phyloP scores from a whole-genome alignment of 73 alveolate genomes.

The Paramecium caudatum region DNA sequence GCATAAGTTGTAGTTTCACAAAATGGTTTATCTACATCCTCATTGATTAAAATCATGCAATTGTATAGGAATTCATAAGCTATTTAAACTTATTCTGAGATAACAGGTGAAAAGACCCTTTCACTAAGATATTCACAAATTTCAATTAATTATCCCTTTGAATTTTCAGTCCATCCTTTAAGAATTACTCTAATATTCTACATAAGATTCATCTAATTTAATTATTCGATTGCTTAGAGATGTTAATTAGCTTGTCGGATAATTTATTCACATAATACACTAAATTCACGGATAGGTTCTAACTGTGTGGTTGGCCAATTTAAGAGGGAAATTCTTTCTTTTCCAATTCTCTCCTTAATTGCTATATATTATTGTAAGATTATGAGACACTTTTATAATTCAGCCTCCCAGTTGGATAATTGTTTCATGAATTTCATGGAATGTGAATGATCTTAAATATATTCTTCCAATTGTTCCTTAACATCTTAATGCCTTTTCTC shows the following conservation, averaged over 20 bases:
- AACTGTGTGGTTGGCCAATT: neutral
- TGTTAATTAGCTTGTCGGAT: neutral
- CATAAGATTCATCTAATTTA: neutral
- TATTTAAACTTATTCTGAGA: neutral
- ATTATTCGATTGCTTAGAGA: neutral
- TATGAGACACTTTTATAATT: neutral
- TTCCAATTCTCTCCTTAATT: neutral
- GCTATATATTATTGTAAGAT: neutral
- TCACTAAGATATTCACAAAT: neutral
- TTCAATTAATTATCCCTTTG: neutral
- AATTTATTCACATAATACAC: slow-evolving; percentile 14
- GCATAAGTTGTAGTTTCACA: slow-evolving; percentile 25
- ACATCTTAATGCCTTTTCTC: neutral
- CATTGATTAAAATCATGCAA: neutral
- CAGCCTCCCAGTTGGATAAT: slow-evolving; percentile 8
- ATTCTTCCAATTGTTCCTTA: neutral
- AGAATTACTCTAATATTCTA: neutral
- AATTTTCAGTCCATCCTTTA: neutral
- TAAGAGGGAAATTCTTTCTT: neutral
- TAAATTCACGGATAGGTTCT: neutral
- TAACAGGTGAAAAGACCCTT: neutral
- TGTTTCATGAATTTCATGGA: neutral
- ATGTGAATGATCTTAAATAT: neutral
- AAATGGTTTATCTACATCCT: slow-evolving; percentile 5
- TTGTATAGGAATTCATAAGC: neutral